Conservation (phyloP, 1,284 basidiomycete genomes). For the Hemileia vastatrix region DNA sequence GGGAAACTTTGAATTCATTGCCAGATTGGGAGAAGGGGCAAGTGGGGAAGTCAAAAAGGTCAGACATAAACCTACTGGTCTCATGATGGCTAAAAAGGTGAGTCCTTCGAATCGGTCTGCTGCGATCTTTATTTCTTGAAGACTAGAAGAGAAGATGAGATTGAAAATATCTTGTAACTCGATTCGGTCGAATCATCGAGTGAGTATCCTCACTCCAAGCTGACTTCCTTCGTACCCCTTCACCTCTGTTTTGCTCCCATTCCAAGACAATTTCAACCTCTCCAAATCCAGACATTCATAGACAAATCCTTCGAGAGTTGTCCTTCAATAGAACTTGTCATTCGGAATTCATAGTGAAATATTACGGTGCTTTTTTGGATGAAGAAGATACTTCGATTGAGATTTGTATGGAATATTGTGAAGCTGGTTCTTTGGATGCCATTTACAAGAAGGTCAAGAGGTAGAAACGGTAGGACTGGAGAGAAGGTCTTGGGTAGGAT, state of each 20-base stretch:
- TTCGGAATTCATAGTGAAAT: slow-evolving; percentile 79
- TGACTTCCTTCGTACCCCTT: background rate
- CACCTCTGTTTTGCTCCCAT: background rate
- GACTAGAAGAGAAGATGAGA: background rate
- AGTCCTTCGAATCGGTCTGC: slow-evolving; percentile 31
- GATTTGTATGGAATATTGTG: slow-evolving; percentile 88
- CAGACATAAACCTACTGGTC: slow-evolving; percentile 60
- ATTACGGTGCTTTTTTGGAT: slow-evolving; percentile 89
- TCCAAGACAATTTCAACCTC: slow-evolving; percentile 74
- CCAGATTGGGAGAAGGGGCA: slow-evolving; percentile 79
- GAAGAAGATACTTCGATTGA: slow-evolving; percentile 85
- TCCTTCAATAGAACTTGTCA: slow-evolving; percentile 73
- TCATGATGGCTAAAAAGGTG: slow-evolving; percentile 79
- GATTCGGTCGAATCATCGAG: background rate
- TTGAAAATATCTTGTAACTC: background rate
- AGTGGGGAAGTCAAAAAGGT: slow-evolving; percentile 91
- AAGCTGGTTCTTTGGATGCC: slow-evolving; percentile 69
- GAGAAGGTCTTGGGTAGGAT: slow-evolving; percentile 86
- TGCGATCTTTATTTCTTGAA: too few species aligned
- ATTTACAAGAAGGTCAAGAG: slow-evolving; percentile 76
- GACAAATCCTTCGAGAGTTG: slow-evolving; percentile 85
- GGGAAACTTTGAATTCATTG: slow-evolving; percentile 60
- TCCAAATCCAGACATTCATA: slow-evolving; percentile 71
- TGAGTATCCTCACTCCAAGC: background rate
- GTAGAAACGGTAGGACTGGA: slow-evolving; percentile 62